phyloP scores from a whole-genome alignment of 2,329 filamentous ascomycete genomes.

The Harringtonia lauricola region DNA sequence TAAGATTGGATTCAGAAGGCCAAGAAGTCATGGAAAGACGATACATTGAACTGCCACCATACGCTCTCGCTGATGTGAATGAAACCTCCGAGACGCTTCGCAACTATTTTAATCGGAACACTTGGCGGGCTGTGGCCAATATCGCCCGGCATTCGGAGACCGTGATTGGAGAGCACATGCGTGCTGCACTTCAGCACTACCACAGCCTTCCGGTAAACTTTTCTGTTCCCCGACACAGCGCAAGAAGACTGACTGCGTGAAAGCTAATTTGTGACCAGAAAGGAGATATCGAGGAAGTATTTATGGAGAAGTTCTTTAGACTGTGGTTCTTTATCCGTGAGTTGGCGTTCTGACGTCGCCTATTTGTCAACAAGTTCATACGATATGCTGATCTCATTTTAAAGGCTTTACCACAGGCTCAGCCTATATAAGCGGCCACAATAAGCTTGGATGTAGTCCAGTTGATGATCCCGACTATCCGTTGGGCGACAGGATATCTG shows the following conservation, averaged over 20 bases:
- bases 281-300: constrained; percentile 17
- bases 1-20: not conserved
- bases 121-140: constrained; percentile 18
- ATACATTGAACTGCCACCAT: constrained; percentile 7
- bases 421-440: constrained; percentile 27
- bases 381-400: not conserved
- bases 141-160: constrained; percentile 10
- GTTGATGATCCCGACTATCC: constrained; percentile 26
- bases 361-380: not conserved
- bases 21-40: not conserved
- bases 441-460: constrained; percentile 28
- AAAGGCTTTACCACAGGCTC: constrained; percentile 34
- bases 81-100: constrained; percentile 8
- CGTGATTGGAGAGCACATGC: constrained; percentile 8
- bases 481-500: constrained; percentile 21
- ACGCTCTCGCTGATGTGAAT: constrained; percentile 5
- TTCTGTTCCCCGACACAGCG: not conserved
- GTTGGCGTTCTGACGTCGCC: constrained; percentile 13
- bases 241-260: too few relatives aligned
- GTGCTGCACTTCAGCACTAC: constrained; percentile 15
- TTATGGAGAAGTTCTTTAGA: constrained; percentile 29
- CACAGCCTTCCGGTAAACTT: constrained; percentile 10
- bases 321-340: constrained; percentile 37
- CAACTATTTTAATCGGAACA: constrained; percentile 23
- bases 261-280: constrained; percentile 8